phyloP scores from a whole-genome alignment of 495 filamentous ascomycete genomes.

The Tuber indicum region DNA sequence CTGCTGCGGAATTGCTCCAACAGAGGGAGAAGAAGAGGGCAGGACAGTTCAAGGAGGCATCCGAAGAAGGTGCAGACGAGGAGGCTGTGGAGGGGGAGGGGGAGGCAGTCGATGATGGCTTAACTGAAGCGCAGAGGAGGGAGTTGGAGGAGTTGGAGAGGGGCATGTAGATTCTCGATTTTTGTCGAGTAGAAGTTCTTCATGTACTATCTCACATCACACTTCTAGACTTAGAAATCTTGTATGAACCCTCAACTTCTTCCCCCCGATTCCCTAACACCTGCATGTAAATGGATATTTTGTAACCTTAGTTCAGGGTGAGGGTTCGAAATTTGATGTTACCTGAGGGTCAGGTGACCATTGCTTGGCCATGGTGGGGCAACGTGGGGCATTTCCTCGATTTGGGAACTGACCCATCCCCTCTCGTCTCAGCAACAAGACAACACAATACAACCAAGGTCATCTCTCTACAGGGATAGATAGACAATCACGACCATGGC shows the following conservation, averaged over 20 bases:
- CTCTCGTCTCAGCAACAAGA: not conserved
- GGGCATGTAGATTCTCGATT: not conserved
- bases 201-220: not conserved
- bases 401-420: not conserved
- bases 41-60: not conserved
- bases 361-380: not conserved
- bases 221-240: not conserved
- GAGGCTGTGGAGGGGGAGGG: not conserved
- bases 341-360: not conserved
- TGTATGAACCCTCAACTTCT: not conserved
- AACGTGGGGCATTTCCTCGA: not conserved
- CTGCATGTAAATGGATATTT: not conserved
- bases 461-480: not conserved
- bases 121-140: not conserved
- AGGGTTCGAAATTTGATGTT: not conserved
- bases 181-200: not conserved
- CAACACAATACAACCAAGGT: not conserved
- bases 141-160: not conserved
- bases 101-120: not conserved
- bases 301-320: not conserved
- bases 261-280: not conserved
- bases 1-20: not conserved
- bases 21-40: not conserved
- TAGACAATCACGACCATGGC: slow-evolving; percentile 13
- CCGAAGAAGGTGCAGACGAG: not conserved